These are phyloP conservation scores for Ramicandelaber brevisporus DNA, from an alignment of 192 early-diverging fungal genomes.

Conservation along the genomic window DNA sequence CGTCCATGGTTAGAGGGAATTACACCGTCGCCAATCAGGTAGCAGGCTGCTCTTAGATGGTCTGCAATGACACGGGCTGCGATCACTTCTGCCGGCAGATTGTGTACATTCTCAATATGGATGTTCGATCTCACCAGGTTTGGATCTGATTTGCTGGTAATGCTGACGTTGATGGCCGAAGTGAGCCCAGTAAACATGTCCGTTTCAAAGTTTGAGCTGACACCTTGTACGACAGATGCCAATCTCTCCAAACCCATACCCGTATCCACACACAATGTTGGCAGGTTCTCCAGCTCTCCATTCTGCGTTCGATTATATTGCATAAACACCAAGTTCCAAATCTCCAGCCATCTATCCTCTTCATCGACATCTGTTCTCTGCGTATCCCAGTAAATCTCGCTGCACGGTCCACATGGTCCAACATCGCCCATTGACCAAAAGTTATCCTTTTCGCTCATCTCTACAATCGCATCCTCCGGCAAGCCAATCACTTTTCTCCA, in stretches of 20 bases:
- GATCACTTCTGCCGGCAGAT: constrained; percentile 9
- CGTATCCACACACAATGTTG: constrained; percentile 28
- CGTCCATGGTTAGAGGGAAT: constrained; percentile 25
- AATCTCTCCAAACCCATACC: constrained; percentile 31
- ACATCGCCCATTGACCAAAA: constrained; percentile 39
- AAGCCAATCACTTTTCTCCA: constrained; percentile 26
- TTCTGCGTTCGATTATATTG: constrained; percentile 20
- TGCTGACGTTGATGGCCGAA: no score
- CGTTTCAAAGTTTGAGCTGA: constrained; percentile 23
- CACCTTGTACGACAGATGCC: constrained; percentile 20
- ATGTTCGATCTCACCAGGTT: no score
- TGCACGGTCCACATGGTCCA: constrained; percentile 32
- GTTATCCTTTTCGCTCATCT: constrained; percentile 21
- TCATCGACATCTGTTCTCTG: constrained; percentile 8
- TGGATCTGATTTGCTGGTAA: no score
- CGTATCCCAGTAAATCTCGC: constrained; percentile 38
- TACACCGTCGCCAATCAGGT: constrained; percentile 26
- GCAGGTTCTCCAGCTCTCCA: constrained; percentile 14
- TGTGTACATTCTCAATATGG: no score
- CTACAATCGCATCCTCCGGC: constrained; percentile 19
- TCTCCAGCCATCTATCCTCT: constrained; percentile 26
- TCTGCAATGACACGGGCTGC: constrained; percentile 22
- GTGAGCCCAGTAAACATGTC: constrained; percentile 20
- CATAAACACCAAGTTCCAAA: constrained; percentile 39
- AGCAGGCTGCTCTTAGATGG: constrained; percentile 24